These are phyloP conservation scores for Blastocladiella britannica DNA, from an alignment of 192 early-diverging fungal genomes.

Conservation along the genomic window DNA sequence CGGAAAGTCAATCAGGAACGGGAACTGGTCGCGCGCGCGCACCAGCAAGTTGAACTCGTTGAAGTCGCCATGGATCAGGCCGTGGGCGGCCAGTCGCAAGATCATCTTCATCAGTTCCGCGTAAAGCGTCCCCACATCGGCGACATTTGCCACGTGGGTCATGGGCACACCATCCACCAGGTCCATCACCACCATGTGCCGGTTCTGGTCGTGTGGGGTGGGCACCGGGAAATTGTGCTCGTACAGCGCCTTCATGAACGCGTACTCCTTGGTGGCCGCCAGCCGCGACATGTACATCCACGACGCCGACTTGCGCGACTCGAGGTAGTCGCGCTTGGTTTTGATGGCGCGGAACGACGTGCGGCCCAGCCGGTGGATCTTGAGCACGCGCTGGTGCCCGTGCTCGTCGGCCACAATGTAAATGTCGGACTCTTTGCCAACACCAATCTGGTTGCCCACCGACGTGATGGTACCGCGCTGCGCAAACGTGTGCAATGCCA, in stretches of 20 bases:
- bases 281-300: conserved; percentile 99
- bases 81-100: conserved; percentile 77
- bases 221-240: conserved; percentile 95
- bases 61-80: conserved; percentile 97
- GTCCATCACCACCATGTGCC: conserved; percentile 95
- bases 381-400: conserved; percentile 74
- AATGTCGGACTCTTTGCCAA: conserved; percentile 99
- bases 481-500: conserved; percentile 80
- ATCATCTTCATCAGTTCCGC: conserved; percentile 87
- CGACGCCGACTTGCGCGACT: conserved; percentile 77
- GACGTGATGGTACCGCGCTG: conserved; percentile 72
- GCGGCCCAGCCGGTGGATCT: conserved; percentile 89
- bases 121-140: conserved; percentile 79
- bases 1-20: conserved; percentile 95
- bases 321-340: conserved; percentile 89
- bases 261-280: conserved; percentile 94
- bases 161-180: conserved; percentile 84
- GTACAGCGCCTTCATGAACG: conserved; percentile 93
- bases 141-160: conserved; percentile 68
- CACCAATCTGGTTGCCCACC: conserved; percentile 98
- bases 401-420: conserved; percentile 89
- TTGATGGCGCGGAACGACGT: conserved; percentile 94
- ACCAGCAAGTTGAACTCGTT: conserved; percentile 99
- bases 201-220: conserved; percentile 69
- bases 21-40: conserved; percentile 44